Percentiles rank a stretch among this genome's conserved stretches.
Evolutionary conservation across 208 protist species (phyloP).

Genomic region (Trypanosoma cruzi): DNA sequence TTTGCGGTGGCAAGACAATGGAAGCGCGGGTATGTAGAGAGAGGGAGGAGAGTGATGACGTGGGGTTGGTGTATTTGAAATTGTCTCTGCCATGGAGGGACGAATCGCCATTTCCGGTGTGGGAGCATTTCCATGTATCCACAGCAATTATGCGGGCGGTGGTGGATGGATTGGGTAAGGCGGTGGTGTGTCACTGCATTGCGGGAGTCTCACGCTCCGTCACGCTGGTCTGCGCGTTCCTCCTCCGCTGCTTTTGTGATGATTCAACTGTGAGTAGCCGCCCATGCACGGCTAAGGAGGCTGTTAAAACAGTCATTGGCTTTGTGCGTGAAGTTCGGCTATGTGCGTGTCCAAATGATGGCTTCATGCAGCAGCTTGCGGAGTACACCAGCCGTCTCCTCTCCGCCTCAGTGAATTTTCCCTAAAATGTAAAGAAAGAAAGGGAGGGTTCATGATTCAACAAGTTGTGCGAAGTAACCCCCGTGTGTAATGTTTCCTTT

Average conservation of each 20-base stretch:
- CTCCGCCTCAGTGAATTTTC: background rate
- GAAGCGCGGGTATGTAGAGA: background rate
- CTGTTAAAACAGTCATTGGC: conserved; percentile 24
- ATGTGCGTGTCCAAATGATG: conserved; percentile 35
- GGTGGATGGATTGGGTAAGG: conserved; percentile 10
- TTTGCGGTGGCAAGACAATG: background rate
- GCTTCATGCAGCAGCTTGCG: conserved; percentile 30
- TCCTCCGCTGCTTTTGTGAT: conserved; percentile 47
- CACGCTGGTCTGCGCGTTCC: conserved; percentile 60
- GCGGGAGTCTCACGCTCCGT: conserved; percentile 73
- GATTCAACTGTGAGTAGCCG: background rate
- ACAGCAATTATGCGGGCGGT: conserved; percentile 20
- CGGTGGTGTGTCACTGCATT: conserved; percentile 70
- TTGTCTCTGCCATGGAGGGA: conserved; percentile 29
- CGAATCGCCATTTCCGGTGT: conserved; percentile 17
- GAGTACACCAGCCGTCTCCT: conserved; percentile 22
- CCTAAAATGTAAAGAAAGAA: background rate
- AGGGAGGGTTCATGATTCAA: background rate
- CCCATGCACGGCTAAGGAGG: background rate
- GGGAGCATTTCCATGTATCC: conserved; percentile 13
- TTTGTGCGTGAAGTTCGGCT: conserved; percentile 35
- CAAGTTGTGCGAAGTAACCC: background rate
- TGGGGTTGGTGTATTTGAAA: conserved; percentile 9
- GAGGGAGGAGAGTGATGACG: background rate
- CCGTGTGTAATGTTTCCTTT: too few species aligned